Evolutionary conservation across 2,329 filamentous ascomycete genomes (phyloP).

Genomic region (Cadophora malorum): DNA sequence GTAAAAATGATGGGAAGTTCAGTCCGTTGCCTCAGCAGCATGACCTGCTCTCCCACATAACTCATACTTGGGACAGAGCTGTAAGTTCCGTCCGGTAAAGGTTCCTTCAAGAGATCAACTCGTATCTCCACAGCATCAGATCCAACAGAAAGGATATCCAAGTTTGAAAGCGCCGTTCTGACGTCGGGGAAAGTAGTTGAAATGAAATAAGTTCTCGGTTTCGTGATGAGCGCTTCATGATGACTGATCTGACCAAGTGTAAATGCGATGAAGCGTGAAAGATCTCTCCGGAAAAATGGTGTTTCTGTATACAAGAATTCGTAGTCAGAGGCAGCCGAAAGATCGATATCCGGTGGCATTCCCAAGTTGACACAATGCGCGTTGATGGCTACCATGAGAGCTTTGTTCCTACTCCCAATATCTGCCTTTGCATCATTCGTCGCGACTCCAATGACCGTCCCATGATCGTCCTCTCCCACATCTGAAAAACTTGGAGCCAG

Average conservation of each 20-base stretch:
- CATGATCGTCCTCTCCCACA: slow-evolving; percentile 60
- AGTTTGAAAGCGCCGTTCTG: slow-evolving; percentile 79
- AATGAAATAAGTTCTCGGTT: slow-evolving; percentile 81
- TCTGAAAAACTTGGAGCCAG: slow-evolving; percentile 62
- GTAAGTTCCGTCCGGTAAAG: slow-evolving; percentile 65
- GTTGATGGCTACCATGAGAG: slow-evolving; percentile 72
- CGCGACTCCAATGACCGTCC: slow-evolving; percentile 71
- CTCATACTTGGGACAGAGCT: slow-evolving; percentile 76
- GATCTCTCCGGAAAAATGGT: slow-evolving; percentile 75
- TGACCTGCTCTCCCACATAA: slow-evolving; percentile 86
- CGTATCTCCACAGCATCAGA: slow-evolving; percentile 86
- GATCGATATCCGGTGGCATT: slow-evolving; percentile 68
- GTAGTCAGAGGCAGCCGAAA: slow-evolving; percentile 78
- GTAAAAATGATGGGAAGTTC: slow-evolving; percentile 93
- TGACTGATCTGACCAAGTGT: slow-evolving; percentile 80
- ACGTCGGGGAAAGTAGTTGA: slow-evolving; percentile 90
- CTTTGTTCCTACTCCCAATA: slow-evolving; percentile 62
- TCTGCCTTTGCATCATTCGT: slow-evolving; percentile 62
- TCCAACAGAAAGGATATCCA: slow-evolving; percentile 87
- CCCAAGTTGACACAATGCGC: slow-evolving; percentile 76
- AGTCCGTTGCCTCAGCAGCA: slow-evolving; percentile 81
- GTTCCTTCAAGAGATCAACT: slow-evolving; percentile 81
- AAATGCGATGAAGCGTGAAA: slow-evolving; percentile 80
- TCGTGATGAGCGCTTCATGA: slow-evolving; percentile 78
- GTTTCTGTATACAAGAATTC: slow-evolving; percentile 83